Conservation (phyloP, 139 green algal genomes). For the Gonium pectorale region DNA sequence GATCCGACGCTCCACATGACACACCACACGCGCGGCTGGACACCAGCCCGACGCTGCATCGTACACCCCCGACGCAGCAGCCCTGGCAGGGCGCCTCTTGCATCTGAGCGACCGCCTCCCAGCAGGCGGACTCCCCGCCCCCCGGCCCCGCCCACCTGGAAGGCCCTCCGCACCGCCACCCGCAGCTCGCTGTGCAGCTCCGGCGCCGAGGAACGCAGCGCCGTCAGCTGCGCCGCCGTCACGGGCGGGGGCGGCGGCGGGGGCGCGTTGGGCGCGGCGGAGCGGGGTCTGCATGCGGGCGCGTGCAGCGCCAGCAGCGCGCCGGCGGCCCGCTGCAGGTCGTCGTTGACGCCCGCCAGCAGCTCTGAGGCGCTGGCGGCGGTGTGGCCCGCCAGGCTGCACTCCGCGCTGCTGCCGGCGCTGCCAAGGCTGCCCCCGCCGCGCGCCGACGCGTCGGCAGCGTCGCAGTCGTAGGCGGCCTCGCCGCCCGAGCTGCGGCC, state of each 20-base stretch:
- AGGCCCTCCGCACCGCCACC: not conserved
- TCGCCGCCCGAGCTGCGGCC: not conserved
- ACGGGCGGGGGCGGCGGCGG: not conserved
- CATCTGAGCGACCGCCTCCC: too few relatives aligned
- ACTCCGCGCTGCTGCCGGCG: not conserved
- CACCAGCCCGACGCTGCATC: too few relatives aligned
- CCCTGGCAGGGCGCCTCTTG: too few relatives aligned
- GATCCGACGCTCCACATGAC: too few relatives aligned
- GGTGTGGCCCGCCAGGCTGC: too few relatives aligned
- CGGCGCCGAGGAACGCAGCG: not conserved
- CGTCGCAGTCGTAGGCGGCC: not conserved
- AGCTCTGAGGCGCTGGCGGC: not conserved
- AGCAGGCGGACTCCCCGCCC: too few relatives aligned
- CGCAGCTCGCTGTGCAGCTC: slow-evolving; percentile 27
- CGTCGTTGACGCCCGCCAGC: not conserved
- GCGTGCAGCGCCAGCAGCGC: slow-evolving; percentile 22
- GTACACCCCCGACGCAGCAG: too few relatives aligned
- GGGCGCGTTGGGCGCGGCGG: not conserved
- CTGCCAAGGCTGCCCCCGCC: not conserved
- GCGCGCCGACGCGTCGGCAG: not conserved
- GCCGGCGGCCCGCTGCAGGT: slow-evolving; percentile 12
- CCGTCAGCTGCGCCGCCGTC: not conserved
- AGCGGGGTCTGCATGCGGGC: not conserved
- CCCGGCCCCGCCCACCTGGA: too few relatives aligned
- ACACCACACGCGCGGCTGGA: too few relatives aligned